phyloP scores from a whole-genome alignment of 768 basidiomycete genomes.

The Podaxis sp. region DNA sequence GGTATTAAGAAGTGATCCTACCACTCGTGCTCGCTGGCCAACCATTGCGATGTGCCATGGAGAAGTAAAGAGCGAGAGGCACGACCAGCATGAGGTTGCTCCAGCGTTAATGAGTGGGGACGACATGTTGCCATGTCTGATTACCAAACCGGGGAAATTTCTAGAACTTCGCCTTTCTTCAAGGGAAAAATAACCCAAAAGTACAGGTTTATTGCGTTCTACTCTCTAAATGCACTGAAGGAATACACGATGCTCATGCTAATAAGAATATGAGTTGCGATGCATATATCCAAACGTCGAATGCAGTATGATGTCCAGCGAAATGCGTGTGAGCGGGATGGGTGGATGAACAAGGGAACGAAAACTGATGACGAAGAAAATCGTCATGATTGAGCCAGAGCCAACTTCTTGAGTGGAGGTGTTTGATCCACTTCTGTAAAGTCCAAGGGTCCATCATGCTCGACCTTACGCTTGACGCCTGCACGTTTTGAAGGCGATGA shows the following conservation, averaged over 20 bases:
- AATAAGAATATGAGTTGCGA: constrained; percentile 10
- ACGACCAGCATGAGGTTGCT: background rate
- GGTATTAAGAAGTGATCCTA: background rate
- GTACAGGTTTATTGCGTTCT: constrained; percentile 8
- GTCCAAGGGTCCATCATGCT: constrained; percentile 24
- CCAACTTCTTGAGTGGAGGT: constrained; percentile 67
- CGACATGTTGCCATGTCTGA: background rate
- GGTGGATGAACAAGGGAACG: background rate
- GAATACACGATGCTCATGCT: constrained; percentile 5
- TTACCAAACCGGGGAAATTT: background rate
- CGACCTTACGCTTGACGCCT: constrained; percentile 77
- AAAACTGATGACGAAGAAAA: background rate
- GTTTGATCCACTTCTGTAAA: constrained; percentile 41
- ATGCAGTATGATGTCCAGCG: constrained; percentile 5
- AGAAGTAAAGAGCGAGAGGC: background rate
- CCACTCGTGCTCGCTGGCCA: background rate
- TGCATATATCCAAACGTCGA: constrained; percentile 8
- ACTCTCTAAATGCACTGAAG: constrained; percentile 10
- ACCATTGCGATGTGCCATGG: background rate
- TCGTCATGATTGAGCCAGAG: constrained; percentile 29
- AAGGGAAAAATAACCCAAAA: background rate
- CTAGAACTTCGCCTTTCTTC: background rate
- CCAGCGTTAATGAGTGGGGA: background rate
- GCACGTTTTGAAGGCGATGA: constrained; percentile 48
- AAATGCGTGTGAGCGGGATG: background rate